A percentile compares a stretch with the other conserved stretches of the same genome.
These are phyloP conservation scores for Starmerella potacharoeniae DNA, from an alignment of 805 yeast species.

Conservation along the genomic window DNA sequence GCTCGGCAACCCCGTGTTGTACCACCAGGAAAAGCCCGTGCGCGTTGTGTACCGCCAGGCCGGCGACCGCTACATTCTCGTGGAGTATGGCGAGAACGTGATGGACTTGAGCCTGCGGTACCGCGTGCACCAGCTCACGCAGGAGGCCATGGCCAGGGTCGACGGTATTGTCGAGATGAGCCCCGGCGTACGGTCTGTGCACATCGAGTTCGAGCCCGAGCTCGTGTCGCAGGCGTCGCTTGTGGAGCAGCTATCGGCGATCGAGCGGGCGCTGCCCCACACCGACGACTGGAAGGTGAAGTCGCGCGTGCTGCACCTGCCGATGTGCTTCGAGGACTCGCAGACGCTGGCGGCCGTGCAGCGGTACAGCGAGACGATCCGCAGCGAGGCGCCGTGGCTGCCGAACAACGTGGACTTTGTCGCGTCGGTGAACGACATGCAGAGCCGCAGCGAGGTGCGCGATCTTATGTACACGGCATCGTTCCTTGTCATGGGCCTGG, in stretches of 20 bases:
- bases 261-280: constrained; percentile 29
- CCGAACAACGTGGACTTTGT: constrained; percentile 96
- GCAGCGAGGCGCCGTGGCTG: constrained; percentile 91
- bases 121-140: constrained; percentile 72
- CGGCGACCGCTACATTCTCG: constrained; percentile 85
- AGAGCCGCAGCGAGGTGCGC: constrained; percentile 56
- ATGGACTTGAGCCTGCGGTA: constrained; percentile 79
- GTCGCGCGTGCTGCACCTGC: constrained; percentile 71
- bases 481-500: constrained; percentile 86
- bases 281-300: constrained; percentile 75
- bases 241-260: constrained; percentile 53
- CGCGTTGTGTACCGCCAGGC: constrained; percentile 85
- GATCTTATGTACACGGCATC: constrained; percentile 82
- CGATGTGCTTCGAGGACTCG: constrained; percentile 93
- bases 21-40: constrained; percentile 47
- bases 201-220: constrained; percentile 68
- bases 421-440: constrained; percentile 72
- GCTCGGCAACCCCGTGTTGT: constrained; percentile 56
- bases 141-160: constrained; percentile 54
- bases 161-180: constrained; percentile 88
- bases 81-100: constrained; percentile 83
- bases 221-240: constrained; percentile 50
- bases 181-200: constrained; percentile 90
- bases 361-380: constrained; percentile 85
- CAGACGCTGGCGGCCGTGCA: constrained; percentile 80